Base-by-base conservation (phyloP, 1,284 basidiomycete genomes). In the Cystobasidium pallidum region DNA sequence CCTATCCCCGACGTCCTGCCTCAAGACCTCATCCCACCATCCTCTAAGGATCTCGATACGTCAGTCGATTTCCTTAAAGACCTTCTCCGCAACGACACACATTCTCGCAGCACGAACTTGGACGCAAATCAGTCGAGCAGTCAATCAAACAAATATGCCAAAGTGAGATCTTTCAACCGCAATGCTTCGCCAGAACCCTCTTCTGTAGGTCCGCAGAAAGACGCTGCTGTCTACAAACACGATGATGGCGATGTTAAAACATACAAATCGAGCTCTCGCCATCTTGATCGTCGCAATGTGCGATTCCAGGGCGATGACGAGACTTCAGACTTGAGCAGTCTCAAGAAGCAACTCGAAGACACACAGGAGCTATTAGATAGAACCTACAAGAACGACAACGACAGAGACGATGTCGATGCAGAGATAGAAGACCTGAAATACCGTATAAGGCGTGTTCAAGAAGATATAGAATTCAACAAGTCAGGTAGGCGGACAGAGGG, bases 201-300 rank as follows among this genome's bases (percentile, higher is more conserved):
- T 0, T 82, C 85, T 10, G 87, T 87, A 10, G 84, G 86, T 19
- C 84, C 85, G 24, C 86, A 89, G 39, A 88, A 88, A 77, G 95
- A 99, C 80, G 95, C 92, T 3, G 91, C 92, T 0, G 90, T 94
- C 55, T 99, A 97, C 85, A 92, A 92, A 79, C 90, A 97, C 82
- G 87, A 88, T 72, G 87, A 88, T 75, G 75, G 79, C 26, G 77
- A 79, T 28, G 88, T 85, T 6, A 86, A 88, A 65, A 76, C 78
- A 1, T 98, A 98, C 84, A 89, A 91, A 79, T 89, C 92, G n/a
- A 87, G 88, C 10, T 88, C 87, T 26, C 87, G 95, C 0, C 94
- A 97, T 79, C 83, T 99, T 58, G 91, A 98, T 80, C 88, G 95
- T 15, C 87, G 88, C 75, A 84, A 90, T 3, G 88, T 99, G 61